Conservation (phyloP, 495 filamentous ascomycete genomes). For the Trichoderma parareesei region DNA sequence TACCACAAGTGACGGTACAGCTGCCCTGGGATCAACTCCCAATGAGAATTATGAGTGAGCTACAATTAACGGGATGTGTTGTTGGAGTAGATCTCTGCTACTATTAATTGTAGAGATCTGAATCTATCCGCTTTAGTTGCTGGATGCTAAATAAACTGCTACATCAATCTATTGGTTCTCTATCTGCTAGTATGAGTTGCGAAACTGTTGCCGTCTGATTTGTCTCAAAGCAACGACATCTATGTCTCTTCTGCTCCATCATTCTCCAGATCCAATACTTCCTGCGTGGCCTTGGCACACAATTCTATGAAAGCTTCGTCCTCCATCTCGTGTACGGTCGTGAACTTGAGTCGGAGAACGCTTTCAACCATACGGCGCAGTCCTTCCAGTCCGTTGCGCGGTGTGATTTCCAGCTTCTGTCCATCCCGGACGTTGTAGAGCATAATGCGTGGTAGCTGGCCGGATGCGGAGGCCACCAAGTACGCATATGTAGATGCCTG, state of each 20-base stretch:
- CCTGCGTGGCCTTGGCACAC: conserved; percentile 1
- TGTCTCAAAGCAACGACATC: too few species aligned
- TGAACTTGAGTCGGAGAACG: conserved; percentile 14
- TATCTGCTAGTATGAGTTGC: too few species aligned
- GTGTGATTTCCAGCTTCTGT: conserved; percentile 13
- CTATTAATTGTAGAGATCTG: too few species aligned
- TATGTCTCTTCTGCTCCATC: background rate
- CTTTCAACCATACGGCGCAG: conserved; percentile 15
- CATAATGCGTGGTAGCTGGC: conserved; percentile 11
- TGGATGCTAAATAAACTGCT: too few species aligned
- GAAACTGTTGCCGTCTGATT: too few species aligned
- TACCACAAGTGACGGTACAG: background rate
- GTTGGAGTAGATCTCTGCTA: too few species aligned
- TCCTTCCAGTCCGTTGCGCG: conserved; percentile 13
- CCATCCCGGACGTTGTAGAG: conserved; percentile 16
- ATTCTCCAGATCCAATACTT: conserved; percentile 3
- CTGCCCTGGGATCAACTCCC: too few species aligned
- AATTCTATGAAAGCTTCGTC: conserved; percentile 8
- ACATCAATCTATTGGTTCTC: too few species aligned
- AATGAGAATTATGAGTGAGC: too few species aligned
- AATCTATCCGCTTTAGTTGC: too few species aligned
- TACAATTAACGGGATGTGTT: too few species aligned
- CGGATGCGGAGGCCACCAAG: background rate
- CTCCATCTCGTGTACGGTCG: conserved; percentile 4
- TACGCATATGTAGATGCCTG: conserved; percentile 15